Evolutionary conservation across 148 eudicot species (phyloP), one percentile per base, ranked within the genome.

Genomic region (Fagopyrum tataricum): DNA sequence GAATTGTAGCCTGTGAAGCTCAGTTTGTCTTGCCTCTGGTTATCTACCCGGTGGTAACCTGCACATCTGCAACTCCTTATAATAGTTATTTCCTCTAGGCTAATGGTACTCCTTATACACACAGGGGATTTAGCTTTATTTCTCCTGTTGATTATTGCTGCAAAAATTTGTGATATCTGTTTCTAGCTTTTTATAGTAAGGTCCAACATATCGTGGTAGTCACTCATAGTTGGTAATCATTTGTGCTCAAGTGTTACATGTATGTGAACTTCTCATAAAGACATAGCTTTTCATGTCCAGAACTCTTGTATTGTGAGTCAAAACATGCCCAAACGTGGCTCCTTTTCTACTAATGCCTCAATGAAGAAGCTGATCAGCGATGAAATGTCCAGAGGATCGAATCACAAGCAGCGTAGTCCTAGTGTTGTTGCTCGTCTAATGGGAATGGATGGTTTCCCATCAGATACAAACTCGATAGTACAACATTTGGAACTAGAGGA

Each of bases 381-480:
- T 51, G 97, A 91, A 78, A 85, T 88, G 72, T 79, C 89, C 43
- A 79, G 82, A 82, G 78, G 72, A 77, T 76, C 86, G 74, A 81
- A 81, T 52, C 77, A 73, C 76, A 87, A 75, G 70, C 88, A 83
- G 67, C 88, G 76, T 79, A 67, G 85, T 52, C 97, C 97, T 64
- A 95, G 90, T 68, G 80, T 91, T 64, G 96, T 95, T 64, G 98
- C 98, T 52, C 91, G 87, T 69, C 84, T 95, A 21, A 95, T 95
- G 98, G 98, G 98, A 72, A 87, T 95, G 85, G 98, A 95, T 51
- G 73, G 75, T 44, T 77, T 90, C 71, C 93, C 97, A 43, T 56
- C 74, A 24, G 91, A 89, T 78, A 68, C 82, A 72, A 81, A 76
- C 68, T 70, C 83, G 12, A 78, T 70, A 44, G 53, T 58, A 51